Conservation (phyloP, 2,329 filamentous ascomycete genomes). For the Ramichloridium luteum region DNA sequence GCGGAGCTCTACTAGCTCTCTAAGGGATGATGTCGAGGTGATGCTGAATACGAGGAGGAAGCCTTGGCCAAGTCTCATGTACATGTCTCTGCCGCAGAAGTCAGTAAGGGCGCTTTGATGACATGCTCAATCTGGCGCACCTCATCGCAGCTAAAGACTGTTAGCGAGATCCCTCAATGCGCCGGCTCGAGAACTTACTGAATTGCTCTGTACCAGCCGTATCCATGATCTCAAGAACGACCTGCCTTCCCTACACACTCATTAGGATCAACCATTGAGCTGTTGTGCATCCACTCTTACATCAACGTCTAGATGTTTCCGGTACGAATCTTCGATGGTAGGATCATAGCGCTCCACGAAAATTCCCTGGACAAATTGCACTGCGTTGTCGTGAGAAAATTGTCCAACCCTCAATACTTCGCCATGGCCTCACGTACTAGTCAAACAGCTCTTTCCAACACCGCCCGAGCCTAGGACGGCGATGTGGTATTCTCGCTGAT, state of each 20-base stretch:
- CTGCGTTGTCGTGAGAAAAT: conserved; percentile 32
- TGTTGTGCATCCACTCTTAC: conserved; percentile 41
- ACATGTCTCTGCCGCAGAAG: conserved; percentile 48
- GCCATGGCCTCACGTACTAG: conserved; percentile 42
- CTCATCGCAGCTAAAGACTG: conserved; percentile 14
- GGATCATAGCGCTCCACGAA: conserved; percentile 70
- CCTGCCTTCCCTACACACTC: conserved; percentile 59
- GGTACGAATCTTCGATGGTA: conserved; percentile 50
- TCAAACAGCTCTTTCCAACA: conserved; percentile 85
- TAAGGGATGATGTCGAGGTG: conserved; percentile 69
- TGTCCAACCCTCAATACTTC: conserved; percentile 3
- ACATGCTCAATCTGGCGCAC: conserved; percentile 8
- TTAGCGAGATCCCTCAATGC: conserved; percentile 4
- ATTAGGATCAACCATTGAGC: conserved; percentile 3
- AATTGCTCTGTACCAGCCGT: conserved; percentile 89
- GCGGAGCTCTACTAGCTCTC: conserved; percentile 66
- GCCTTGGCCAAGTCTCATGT: conserved; percentile 88
- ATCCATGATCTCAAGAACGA: conserved; percentile 81
- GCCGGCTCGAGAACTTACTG: conserved; percentile 62
- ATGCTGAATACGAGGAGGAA: conserved; percentile 90
- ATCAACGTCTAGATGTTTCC: conserved; percentile 60
- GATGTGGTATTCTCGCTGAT: conserved; percentile 56
- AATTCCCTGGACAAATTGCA: conserved; percentile 87
- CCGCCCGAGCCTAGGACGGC: conserved; percentile 75
- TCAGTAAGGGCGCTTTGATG: background rate